Evolutionary conservation across 768 basidiomycete genomes (phyloP).

Genomic region (Chalciporus pseudorubinellus): DNA sequence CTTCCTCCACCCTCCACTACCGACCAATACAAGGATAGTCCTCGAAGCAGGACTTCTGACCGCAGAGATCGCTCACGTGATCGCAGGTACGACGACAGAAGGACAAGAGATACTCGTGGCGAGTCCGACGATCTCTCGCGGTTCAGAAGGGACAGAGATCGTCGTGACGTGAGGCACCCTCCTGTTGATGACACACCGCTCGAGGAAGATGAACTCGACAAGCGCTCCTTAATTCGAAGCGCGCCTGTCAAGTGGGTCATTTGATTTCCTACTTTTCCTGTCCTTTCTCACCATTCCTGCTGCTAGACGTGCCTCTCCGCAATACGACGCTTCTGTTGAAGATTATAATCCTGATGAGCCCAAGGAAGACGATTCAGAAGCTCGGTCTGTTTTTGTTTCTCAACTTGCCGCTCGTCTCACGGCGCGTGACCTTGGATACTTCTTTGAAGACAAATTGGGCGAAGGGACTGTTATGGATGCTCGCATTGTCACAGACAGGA

Average conservation of each 20-base stretch:
- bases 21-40: constrained; percentile 45
- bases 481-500: constrained; percentile 90
- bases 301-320: constrained; percentile 65
- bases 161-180: constrained; percentile 39
- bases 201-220: constrained; percentile 33
- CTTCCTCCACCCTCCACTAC: constrained; percentile 38
- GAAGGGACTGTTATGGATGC: constrained; percentile 94
- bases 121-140: constrained; percentile 59
- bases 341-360: constrained; percentile 82
- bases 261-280: constrained; percentile 9
- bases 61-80: constrained; percentile 52
- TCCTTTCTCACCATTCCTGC: constrained; percentile 6
- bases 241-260: constrained; percentile 47
- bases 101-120: constrained; percentile 47
- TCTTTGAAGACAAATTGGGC: constrained; percentile 97
- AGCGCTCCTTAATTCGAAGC: constrained; percentile 33
- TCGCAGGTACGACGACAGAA: constrained; percentile 53
- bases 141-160: constrained; percentile 42
- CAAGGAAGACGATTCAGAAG: constrained; percentile 95
- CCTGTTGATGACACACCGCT: constrained; percentile 41
- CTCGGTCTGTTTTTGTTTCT: constrained; percentile 97
- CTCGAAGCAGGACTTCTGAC: constrained; percentile 43
- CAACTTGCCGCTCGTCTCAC: constrained; percentile 97
- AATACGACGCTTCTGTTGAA: constrained; percentile 68
- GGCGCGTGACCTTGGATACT: constrained; percentile 95